Conservation (phyloP, 345 rosid genomes). For the Arabidopsis thaliana region TAIR10.1 NC_003076.8:23490001-23490500, state of each 20-base stretch:
- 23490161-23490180: constrained; percentile 98
- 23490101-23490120: constrained; percentile 15
- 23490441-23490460: neutral
- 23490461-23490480: constrained; percentile 14
- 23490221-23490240: constrained; percentile 86
- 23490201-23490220: constrained; percentile 58
- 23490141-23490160: constrained; percentile 60
- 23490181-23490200: constrained; percentile 70
- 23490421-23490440: constrained; percentile 11
- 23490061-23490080: constrained; percentile 19
- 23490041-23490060: constrained; percentile 21
- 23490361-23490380: constrained; percentile 91
- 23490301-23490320: constrained; percentile 71
- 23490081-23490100: constrained; percentile 23
- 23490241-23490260: constrained; percentile 57
- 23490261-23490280: constrained; percentile 97
- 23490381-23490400: constrained; percentile 89
- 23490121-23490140: constrained; percentile 39
- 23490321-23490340: constrained; percentile 76
- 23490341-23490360: constrained; percentile 73
- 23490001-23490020: constrained; percentile 25
- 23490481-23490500: constrained; percentile 22
- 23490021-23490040: constrained; percentile 28
- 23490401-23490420: constrained; percentile 28
- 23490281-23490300: constrained; percentile 85